Base-by-base conservation (phyloP, 139 green algal species). In the Desmodesmus armatus region DNA sequence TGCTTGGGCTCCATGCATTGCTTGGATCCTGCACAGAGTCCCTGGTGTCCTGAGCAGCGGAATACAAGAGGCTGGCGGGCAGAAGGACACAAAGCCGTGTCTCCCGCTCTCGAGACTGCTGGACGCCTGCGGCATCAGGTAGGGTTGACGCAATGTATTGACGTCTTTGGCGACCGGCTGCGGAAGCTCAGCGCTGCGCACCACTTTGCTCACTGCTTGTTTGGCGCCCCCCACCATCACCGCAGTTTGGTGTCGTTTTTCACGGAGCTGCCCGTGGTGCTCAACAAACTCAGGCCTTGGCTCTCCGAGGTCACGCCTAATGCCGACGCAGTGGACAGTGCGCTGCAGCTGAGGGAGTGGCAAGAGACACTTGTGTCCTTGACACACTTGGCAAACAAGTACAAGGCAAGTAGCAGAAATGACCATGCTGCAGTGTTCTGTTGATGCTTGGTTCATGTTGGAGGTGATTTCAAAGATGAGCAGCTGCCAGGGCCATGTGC, bases 181-280 rank as follows among this genome's bases (percentile, higher is more conserved):
- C 63, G 13, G n/a, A 29, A 72, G 25, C 29, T 43, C 73, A 72
- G 63, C 63, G 41, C 29, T 72, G 63, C 13, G 11, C 7, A 29
- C n/a, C n/a, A n/a, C n/a, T n/a, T n/a, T n/a, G n/a, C n/a, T n/a
- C 47, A 55, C 69, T 63, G 31, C 43, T 25, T 31, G 15, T 44
- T 55, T 55, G 47, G 19, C 65, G 31, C 23, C 9, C n/a, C n/a
- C n/a, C n/a, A n/a, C n/a, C n/a, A n/a, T n/a, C n/a, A n/a, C n/a
- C 49, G 82, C 81, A 93, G 90, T 49, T 35, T 91, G 0, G 87
- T 91, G 0, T 87, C 90, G 31, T 89, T 93, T 60, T 91, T 91
- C 58, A 82, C 82, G 5, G 90, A 93, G 69, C 62, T 89, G 19
- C 86, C 86, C 3, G 73, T 93, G 2, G 85, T 88, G 5, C 43